These are phyloP conservation scores for Trichoderma harzianum DNA, from an alignment of 2,329 filamentous ascomycete species.

Conservation along the genomic window DNA sequence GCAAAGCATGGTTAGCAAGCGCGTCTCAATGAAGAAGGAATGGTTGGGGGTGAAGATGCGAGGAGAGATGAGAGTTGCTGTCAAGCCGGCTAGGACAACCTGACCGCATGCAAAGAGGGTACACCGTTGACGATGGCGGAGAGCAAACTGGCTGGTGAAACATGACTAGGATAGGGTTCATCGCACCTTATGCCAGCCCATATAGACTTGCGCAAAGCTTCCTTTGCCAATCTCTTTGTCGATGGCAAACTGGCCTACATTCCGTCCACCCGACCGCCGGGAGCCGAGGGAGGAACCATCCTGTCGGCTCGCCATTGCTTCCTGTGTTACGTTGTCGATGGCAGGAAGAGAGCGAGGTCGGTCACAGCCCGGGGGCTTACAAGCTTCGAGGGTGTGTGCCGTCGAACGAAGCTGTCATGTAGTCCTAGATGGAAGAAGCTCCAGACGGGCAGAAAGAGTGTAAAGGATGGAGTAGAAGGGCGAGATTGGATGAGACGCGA, in stretches of 20 bases:
- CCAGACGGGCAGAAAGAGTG: slow-evolving; percentile 2
- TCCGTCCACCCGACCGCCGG: slow-evolving; percentile 33
- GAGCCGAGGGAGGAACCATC: slow-evolving; percentile 37
- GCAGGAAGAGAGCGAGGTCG: slow-evolving; percentile 33
- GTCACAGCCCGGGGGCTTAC: slow-evolving; percentile 37
- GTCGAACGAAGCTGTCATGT: slow-evolving; percentile 39
- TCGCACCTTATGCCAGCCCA: slow-evolving; percentile 74
- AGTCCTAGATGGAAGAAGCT: slow-evolving; percentile 26
- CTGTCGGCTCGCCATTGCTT: slow-evolving; percentile 40
- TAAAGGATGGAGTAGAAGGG: neutral
- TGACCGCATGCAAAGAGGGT: neutral
- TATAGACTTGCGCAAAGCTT: slow-evolving; percentile 95
- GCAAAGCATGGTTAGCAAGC: slow-evolving; percentile 5
- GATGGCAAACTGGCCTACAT: slow-evolving; percentile 73
- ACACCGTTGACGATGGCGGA: neutral
- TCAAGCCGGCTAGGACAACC: neutral
- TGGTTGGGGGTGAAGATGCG: neutral
- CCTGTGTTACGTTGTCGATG: slow-evolving; percentile 31
- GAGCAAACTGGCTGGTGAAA: neutral
- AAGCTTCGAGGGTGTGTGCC: slow-evolving; percentile 35
- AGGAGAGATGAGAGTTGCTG: neutral
- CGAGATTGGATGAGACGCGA: slow-evolving; percentile 4
- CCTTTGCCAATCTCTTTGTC: slow-evolving; percentile 92
- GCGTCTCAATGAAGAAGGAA: neutral
- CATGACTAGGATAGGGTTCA: neutral